A percentile compares a stretch with the other conserved stretches of the same genome.
These are phyloP conservation scores for Pseudocercospora pini-densiflorae DNA, from an alignment of 2,329 filamentous ascomycete species.

Conservation along the genomic window DNA sequence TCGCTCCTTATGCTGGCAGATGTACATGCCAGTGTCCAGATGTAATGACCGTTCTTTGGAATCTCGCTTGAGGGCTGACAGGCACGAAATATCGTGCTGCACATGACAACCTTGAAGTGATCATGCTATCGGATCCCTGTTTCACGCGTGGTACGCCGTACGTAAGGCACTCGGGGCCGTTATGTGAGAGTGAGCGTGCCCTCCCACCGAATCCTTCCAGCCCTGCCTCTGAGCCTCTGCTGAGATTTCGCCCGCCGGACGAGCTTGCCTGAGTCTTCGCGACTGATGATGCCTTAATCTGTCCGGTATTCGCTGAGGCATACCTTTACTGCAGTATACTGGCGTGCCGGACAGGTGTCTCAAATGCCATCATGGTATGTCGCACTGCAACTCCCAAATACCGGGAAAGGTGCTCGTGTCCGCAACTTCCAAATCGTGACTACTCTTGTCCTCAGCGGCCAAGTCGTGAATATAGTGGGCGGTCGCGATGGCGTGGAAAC, in stretches of 20 bases:
- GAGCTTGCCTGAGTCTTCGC: background rate
- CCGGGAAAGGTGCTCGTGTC: background rate
- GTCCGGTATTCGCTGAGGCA: background rate
- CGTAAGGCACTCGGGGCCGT: background rate
- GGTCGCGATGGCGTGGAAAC: background rate
- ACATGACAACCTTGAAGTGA: background rate
- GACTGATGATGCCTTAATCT: background rate
- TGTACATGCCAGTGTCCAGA: background rate
- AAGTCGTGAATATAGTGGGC: background rate
- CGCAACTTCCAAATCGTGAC: background rate
- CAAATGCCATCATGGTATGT: background rate
- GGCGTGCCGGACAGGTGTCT: background rate
- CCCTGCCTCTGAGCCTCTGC: background rate
- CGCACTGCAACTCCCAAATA: background rate
- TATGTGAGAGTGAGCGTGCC: background rate
- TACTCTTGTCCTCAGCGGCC: background rate
- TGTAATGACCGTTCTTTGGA: background rate
- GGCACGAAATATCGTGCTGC: background rate
- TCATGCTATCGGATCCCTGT: background rate
- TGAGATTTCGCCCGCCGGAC: background rate
- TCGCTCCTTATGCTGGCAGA: background rate
- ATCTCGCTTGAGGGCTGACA: background rate
- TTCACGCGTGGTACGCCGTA: slow-evolving; percentile 1
- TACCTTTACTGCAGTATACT: background rate
- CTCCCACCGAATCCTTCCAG: background rate